Evolutionary conservation across 495 filamentous ascomycete genomes (phyloP).

Genomic region (Penicillium paxilli): DNA sequence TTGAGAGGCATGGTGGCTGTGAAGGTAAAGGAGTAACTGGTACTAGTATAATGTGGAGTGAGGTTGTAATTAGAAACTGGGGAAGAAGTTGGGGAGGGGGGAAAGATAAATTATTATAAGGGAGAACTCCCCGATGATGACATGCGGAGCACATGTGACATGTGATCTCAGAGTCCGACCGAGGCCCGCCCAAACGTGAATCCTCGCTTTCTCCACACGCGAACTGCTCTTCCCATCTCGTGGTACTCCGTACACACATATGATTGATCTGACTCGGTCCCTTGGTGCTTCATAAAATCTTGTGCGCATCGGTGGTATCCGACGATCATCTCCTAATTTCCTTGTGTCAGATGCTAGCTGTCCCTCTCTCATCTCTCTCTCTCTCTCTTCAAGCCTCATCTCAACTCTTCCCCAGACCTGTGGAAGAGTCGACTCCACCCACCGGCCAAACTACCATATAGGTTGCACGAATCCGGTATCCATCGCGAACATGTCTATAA

Average conservation of each 20-base stretch:
- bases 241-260: too few relatives aligned
- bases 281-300: too few relatives aligned
- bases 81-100: not conserved
- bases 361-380: too few relatives aligned
- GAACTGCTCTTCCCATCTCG: not conserved
- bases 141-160: not conserved
- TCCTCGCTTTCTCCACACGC: not conserved
- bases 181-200: not conserved
- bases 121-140: not conserved
- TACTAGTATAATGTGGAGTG: not conserved
- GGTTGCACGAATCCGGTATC: conserved; percentile 24
- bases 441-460: not conserved
- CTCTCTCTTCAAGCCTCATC: too few relatives aligned
- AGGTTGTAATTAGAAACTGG: not conserved
- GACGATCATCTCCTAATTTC: too few relatives aligned
- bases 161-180: conserved; percentile 5
- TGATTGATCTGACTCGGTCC: too few relatives aligned
- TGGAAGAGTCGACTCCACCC: too few relatives aligned
- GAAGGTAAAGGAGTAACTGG: conserved; percentile 1
- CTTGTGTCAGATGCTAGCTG: too few relatives aligned
- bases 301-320: too few relatives aligned
- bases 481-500: conserved; percentile 20
- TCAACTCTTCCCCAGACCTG: too few relatives aligned
- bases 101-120: not conserved
- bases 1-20: conserved; percentile 73